Conservation (phyloP, 139 green algal species). For the Eudorina sp. region DNA sequence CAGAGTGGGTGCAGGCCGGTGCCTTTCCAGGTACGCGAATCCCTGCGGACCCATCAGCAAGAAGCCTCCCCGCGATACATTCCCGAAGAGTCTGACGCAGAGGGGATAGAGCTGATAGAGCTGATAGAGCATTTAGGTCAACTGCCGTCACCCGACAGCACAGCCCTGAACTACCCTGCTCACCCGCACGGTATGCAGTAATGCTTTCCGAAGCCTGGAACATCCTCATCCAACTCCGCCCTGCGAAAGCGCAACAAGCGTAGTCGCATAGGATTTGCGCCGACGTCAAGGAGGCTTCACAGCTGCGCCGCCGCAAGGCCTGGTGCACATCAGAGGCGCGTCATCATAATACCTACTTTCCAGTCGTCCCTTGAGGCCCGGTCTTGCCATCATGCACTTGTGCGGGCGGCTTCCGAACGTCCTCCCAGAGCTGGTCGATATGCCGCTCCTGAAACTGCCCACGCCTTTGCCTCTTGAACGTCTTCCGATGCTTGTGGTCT, state of each 20-base stretch:
- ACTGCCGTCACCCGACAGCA: too few relatives aligned
- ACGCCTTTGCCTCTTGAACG: conserved; percentile 66
- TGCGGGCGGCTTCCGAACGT: conserved; percentile 74
- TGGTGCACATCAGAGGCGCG: too few relatives aligned
- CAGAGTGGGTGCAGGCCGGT: too few relatives aligned
- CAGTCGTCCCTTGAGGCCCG: conserved; percentile 81
- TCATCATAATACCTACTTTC: conserved; percentile 60
- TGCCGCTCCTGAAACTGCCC: conserved; percentile 77
- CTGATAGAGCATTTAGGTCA: too few relatives aligned
- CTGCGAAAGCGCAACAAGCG: conserved; percentile 56
- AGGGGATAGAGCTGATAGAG: too few relatives aligned
- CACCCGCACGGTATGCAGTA: conserved; percentile 80
- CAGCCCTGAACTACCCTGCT: too few relatives aligned
- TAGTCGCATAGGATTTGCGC: neutral
- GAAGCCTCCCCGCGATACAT: too few relatives aligned
- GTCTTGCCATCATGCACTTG: conserved; percentile 73
- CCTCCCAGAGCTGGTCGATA: conserved; percentile 90
- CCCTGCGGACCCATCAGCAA: too few relatives aligned
- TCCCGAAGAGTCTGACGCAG: too few relatives aligned
- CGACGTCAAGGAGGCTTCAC: neutral
- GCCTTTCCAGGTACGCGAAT: too few relatives aligned
- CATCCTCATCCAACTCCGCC: conserved; percentile 82
- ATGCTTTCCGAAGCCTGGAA: conserved; percentile 76
- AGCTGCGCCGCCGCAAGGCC: neutral
- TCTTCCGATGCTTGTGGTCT: conserved; percentile 65